phyloP scores from a whole-genome alignment of 208 protist species.

The Crithidia fasciculata region DNA sequence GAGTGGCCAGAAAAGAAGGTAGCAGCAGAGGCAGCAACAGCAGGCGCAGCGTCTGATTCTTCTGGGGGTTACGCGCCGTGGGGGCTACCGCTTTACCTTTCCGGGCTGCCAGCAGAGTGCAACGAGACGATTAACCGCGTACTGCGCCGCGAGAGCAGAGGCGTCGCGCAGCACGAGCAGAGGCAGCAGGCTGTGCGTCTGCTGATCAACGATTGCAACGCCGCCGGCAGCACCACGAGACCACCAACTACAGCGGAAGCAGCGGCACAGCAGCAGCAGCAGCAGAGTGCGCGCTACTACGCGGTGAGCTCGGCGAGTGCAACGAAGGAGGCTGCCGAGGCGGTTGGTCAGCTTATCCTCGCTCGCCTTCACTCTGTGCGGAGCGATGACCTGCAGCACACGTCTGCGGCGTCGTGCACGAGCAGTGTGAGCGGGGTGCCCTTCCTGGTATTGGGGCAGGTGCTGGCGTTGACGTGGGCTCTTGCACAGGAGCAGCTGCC shows the following conservation, averaged over 20 bases:
- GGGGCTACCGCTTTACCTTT: constrained; percentile 30
- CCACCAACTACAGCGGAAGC: not conserved
- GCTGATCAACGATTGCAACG: constrained; percentile 12
- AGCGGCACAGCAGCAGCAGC: constrained; percentile 3
- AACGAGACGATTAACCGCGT: constrained; percentile 36
- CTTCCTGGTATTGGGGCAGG: constrained; percentile 43
- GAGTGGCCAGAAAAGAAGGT: not conserved
- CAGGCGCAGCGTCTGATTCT: not conserved
- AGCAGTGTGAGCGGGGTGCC: constrained; percentile 31
- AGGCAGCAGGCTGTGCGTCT: constrained; percentile 25
- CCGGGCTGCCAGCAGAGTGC: constrained; percentile 30
- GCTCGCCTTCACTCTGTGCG: constrained; percentile 25
- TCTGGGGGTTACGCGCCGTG: constrained; percentile 14
- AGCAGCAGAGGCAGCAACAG: not conserved
- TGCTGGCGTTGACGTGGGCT: constrained; percentile 59
- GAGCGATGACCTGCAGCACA: constrained; percentile 29
- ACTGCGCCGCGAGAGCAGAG: constrained; percentile 25
- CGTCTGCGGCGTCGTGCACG: constrained; percentile 10
- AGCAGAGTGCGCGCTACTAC: constrained; percentile 14
- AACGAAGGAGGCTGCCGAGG: constrained; percentile 38
- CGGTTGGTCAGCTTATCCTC: constrained; percentile 44
- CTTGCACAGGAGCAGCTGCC: constrained; percentile 61
- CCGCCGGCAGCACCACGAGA: not conserved
- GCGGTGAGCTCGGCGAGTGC: constrained; percentile 22
- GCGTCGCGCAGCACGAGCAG: constrained; percentile 19